Evolutionary conservation across 1,139 yeast genomes (phyloP).

Genomic region (Magnusiomyces suaveolens): DNA sequence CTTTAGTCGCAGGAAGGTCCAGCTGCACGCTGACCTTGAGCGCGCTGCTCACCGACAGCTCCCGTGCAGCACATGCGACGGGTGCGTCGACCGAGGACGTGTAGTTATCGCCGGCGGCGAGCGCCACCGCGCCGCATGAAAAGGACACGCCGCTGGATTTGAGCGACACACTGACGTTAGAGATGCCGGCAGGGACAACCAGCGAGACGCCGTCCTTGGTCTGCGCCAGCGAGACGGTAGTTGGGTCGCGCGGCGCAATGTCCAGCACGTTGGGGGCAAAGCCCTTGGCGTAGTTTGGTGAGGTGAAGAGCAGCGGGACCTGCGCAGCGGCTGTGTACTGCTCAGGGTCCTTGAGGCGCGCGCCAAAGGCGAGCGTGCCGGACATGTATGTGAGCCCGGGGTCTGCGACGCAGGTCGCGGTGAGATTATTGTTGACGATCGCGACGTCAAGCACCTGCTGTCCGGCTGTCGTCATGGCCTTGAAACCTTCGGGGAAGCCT

Average conservation of each 20-base stretch:
- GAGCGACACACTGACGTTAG: too few species aligned
- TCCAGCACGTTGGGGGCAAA: background rate
- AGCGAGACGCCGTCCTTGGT: too few species aligned
- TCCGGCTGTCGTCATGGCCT: constrained; percentile 5
- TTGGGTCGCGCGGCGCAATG: background rate
- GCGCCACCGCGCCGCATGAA: background rate
- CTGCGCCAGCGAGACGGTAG: background rate
- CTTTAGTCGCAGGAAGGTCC: background rate
- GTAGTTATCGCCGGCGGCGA: background rate
- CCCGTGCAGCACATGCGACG: too few species aligned
- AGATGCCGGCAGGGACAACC: too few species aligned
- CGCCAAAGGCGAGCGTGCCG: constrained; percentile 6
- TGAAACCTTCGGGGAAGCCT: constrained; percentile 7
- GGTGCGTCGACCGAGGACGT: background rate
- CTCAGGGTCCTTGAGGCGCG: constrained; percentile 5
- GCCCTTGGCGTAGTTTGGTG: background rate
- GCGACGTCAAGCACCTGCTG: background rate
- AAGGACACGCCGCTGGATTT: background rate
- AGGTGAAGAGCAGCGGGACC: background rate
- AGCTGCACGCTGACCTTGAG: too few species aligned
- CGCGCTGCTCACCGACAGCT: too few species aligned
- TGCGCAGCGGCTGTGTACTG: constrained; percentile 1
- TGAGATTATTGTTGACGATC: constrained; percentile 5
- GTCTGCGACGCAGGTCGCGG: constrained; percentile 5
- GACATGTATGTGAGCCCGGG: constrained; percentile 1